phyloP scores from a whole-genome alignment of 2,329 filamentous ascomycete species.

The Aspergillus ruber region DNA sequence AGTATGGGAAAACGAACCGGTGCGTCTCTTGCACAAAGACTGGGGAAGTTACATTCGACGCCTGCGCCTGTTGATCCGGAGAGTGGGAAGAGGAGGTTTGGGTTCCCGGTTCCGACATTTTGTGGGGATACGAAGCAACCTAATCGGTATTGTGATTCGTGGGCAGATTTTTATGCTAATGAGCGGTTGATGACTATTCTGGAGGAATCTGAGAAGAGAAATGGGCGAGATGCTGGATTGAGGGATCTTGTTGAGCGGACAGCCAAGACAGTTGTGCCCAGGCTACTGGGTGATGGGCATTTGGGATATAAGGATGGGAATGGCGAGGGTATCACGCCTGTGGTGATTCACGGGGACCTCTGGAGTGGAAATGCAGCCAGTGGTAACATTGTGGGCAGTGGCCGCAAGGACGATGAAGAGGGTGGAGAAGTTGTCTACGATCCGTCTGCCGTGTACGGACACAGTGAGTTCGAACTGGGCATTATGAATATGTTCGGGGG shows the following conservation, averaged over 20 bases:
- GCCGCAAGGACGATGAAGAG: conserved; percentile 33
- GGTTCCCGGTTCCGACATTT: conserved; percentile 78
- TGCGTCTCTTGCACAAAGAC: conserved; percentile 59
- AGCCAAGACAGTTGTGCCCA: conserved; percentile 61
- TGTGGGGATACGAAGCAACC: conserved; percentile 80
- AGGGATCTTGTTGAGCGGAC: conserved; percentile 58
- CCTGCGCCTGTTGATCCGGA: conserved; percentile 51
- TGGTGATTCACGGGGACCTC: conserved; percentile 84
- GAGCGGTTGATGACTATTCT: conserved; percentile 64
- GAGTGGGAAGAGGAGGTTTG: conserved; percentile 54
- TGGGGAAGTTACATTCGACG: conserved; percentile 72
- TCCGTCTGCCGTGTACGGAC: conserved; percentile 72
- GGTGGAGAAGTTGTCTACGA: conserved; percentile 76
- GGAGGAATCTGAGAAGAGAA: conserved; percentile 49
- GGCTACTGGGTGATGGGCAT: conserved; percentile 63
- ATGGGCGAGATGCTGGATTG: conserved; percentile 61
- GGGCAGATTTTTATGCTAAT: conserved; percentile 81
- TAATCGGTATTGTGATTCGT: conserved; percentile 65
- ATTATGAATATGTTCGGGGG: conserved; percentile 98
- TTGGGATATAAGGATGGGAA: conserved; percentile 44
- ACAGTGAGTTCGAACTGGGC: conserved; percentile 83
- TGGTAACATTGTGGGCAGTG: conserved; percentile 53
- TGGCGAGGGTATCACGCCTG: conserved; percentile 60
- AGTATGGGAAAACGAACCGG: conserved; percentile 44
- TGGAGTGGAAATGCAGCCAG: conserved; percentile 79